Conservation (phyloP, 1,139 yeast species). For the Geotrichum citri-aurantii region DNA sequence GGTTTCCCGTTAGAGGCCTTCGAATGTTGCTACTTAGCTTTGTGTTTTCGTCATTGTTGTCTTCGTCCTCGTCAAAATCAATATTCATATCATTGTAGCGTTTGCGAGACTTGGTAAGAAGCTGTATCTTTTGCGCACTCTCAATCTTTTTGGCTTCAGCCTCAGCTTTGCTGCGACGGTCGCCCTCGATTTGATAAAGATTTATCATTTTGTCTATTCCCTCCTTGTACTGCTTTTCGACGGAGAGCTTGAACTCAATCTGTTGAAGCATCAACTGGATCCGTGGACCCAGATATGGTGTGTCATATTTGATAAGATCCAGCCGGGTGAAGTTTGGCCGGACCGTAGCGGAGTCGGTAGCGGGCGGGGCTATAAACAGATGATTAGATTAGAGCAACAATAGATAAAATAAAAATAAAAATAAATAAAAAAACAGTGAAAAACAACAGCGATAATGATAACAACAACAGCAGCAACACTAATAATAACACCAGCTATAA, state of each 20-base stretch:
- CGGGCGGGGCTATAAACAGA: slow-evolving; percentile 1
- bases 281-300: slow-evolving; percentile 92
- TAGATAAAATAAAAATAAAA: not conserved
- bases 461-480: no score
- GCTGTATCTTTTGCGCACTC: slow-evolving; percentile 76
- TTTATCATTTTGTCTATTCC: slow-evolving; percentile 87
- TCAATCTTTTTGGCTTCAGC: slow-evolving; percentile 86
- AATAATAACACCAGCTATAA: no score
- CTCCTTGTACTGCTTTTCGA: slow-evolving; percentile 85
- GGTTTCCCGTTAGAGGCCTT: slow-evolving; percentile 75
- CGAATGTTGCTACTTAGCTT: slow-evolving; percentile 59
- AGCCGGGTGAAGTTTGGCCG: slow-evolving; percentile 38
- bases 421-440: not conserved
- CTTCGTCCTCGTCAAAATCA: slow-evolving; percentile 51
- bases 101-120: slow-evolving; percentile 75
- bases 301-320: slow-evolving; percentile 84
- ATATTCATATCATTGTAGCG: slow-evolving; percentile 88
- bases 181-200: slow-evolving; percentile 86
- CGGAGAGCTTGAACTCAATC: slow-evolving; percentile 84
- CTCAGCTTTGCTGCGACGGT: slow-evolving; percentile 73
- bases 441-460: not conserved
- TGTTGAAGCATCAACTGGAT: slow-evolving; percentile 94
- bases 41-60: slow-evolving; percentile 42
- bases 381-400: not conserved
- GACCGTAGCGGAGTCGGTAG: not conserved